Conservation (phyloP, 106 monocot genomes). For the Platanthera guangdongensis region DNA sequence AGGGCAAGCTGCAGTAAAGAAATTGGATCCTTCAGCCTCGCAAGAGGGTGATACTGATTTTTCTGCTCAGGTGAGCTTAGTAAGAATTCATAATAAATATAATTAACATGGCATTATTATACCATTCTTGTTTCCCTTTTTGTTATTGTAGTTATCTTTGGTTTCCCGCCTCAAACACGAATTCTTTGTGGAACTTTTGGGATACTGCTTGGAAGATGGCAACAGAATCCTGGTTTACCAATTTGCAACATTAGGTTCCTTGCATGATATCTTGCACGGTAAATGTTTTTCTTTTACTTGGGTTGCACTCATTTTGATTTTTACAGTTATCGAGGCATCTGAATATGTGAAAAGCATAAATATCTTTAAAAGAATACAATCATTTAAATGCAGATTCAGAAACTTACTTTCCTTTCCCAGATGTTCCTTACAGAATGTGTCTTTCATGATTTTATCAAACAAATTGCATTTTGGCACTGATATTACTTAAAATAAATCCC, state of each 20-base stretch:
- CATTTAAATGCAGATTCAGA: background rate
- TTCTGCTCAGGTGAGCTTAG: conserved; percentile 26
- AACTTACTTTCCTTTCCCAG: background rate
- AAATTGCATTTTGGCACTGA: background rate
- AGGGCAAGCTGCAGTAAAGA: conserved; percentile 37
- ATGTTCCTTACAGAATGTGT: background rate
- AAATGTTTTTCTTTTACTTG: background rate
- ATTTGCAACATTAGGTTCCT: conserved; percentile 72
- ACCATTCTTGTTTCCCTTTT: background rate
- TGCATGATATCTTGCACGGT: conserved; percentile 87
- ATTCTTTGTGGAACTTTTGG: conserved; percentile 58
- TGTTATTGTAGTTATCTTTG: conserved; percentile 46
- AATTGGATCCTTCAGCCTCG: conserved; percentile 27
- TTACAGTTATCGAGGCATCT: background rate
- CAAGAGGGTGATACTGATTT: conserved; percentile 34
- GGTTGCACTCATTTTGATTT: background rate
- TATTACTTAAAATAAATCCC: background rate
- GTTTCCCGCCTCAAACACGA: conserved; percentile 78
- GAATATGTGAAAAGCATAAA: background rate
- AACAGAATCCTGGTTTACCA: conserved; percentile 71
- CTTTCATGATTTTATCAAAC: background rate
- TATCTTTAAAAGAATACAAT: background rate
- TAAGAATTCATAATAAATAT: background rate
- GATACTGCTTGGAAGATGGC: conserved; percentile 72
- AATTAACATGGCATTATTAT: background rate